Base-by-base conservation (phyloP, 2,329 filamentous ascomycete genomes). In the Fusarium chuoi region DNA sequence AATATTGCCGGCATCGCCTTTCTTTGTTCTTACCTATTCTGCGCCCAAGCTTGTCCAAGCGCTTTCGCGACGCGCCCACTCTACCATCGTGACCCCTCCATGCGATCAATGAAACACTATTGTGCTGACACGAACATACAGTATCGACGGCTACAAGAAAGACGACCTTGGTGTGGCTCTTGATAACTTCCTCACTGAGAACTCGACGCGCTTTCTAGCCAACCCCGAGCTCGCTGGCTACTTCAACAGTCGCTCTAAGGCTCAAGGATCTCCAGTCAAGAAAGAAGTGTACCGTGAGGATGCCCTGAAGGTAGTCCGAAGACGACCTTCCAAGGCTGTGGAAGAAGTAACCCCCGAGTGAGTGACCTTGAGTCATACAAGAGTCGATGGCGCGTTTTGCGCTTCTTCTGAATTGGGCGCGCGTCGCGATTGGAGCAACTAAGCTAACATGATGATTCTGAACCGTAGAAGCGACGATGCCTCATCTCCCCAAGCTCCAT, bases 121-220 rank as follows among this genome's bases (percentile, higher is more conserved):
- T 48, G 46, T 61, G 70, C 76, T 78, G 68, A 78, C 75, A 57
- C 69, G 64, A 44, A 48, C 51, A 44, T 62, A 24, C 79, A 95
- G 93, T 79, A 91, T 89, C 79, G 90, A 94, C 75, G 86, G 87
- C 64, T 85, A 92, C 73, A 93, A 92, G 82, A 98, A 98, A 84
- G 86, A 87, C 73, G 94, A 98, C 55, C 89, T 98, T 68, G 94
- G 96, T 79, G 82, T 88, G 67, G 89, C 89, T 49, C 89, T 97
- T 73, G 93, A 97, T 77, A 88, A 91, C 52, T 91, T 91, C 83
- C 89, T 97, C 51, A 87, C 90, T 75, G 87, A 89, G 71, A 93
- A 98, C 84, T 87, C 89, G 76, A 85, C 89, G 73, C 87, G 87
- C 70, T 92, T 93, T 80, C 86, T 88, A 59, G 85, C 86, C 66